Conservation (phyloP, 179 eudicot genomes). For the Kewa caespitosa region DNA sequence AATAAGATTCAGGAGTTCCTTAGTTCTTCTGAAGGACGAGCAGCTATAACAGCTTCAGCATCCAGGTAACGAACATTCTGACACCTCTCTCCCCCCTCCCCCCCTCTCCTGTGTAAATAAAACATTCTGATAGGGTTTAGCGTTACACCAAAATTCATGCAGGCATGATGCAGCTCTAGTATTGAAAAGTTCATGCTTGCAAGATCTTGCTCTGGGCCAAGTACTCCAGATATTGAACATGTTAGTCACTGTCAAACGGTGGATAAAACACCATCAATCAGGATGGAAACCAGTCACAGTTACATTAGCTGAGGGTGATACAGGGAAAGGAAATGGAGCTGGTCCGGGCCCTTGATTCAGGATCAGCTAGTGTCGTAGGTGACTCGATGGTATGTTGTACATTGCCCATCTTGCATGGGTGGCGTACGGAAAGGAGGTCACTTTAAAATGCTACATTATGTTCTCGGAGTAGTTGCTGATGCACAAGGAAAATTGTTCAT, state of each 20-base stretch:
- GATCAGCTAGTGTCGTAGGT: constrained; percentile 25
- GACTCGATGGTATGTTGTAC: constrained; percentile 14
- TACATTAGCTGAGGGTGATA: constrained; percentile 30
- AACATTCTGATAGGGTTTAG: not conserved
- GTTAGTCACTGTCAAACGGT: constrained; percentile 41
- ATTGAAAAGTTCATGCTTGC: constrained; percentile 65
- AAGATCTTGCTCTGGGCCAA: constrained; percentile 60
- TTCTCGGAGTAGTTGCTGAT: constrained; percentile 14
- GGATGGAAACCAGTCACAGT: constrained; percentile 72
- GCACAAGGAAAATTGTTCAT: constrained; percentile 3
- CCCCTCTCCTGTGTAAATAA: not conserved
- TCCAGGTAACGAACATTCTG: constrained; percentile 50
- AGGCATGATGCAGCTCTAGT: constrained; percentile 86
- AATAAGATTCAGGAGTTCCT: constrained; percentile 63
- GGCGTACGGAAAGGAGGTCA: constrained; percentile 13
- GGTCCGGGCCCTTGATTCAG: constrained; percentile 27
- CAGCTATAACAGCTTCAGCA: constrained; percentile 53
- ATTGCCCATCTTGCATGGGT: constrained; percentile 6
- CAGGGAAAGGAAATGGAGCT: constrained; percentile 17
- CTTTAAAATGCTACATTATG: constrained; percentile 12
- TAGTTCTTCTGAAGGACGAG: constrained; percentile 54
- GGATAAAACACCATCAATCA: constrained; percentile 50
- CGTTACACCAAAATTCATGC: constrained; percentile 9
- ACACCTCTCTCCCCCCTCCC: too few relatives aligned
- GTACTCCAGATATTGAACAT: constrained; percentile 67